phyloP scores from a whole-genome alignment of 2,329 filamentous ascomycete species.

The Grosmannia clavigera region DNA sequence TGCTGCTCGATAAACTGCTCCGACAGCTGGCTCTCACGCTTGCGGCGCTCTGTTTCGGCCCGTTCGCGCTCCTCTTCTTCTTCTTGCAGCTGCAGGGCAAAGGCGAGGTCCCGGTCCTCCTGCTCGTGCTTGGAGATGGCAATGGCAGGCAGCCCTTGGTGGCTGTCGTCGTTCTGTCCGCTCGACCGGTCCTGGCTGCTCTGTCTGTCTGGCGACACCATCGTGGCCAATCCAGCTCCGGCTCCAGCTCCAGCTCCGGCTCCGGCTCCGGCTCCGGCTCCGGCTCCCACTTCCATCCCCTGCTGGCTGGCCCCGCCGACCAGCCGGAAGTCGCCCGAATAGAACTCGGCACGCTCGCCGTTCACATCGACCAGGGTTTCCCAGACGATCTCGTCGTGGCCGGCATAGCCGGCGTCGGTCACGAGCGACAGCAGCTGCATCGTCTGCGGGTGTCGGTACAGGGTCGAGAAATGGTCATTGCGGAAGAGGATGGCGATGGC shows the following conservation, averaged over 20 bases:
- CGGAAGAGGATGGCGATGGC: conserved; percentile 85
- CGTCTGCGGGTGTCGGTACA: conserved; percentile 77
- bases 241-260: too few relatives aligned
- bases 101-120: conserved; percentile 75
- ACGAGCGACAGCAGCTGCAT: conserved; percentile 70
- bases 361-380: conserved; percentile 84
- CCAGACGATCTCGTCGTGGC: conserved; percentile 88
- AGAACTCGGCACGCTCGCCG: conserved; percentile 70
- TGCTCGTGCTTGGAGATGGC: conserved; percentile 38
- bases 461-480: conserved; percentile 92
- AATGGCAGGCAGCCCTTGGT: background rate
- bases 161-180: conserved; percentile 18
- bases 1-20: conserved; percentile 60
- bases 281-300: too few relatives aligned
- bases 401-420: conserved; percentile 82
- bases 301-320: conserved; percentile 45
- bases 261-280: too few relatives aligned
- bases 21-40: conserved; percentile 54
- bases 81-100: conserved; percentile 87
- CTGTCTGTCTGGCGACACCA: conserved; percentile 30
- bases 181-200: conserved; percentile 17
- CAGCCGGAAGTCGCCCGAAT: conserved; percentile 78
- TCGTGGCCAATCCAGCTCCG: too few relatives aligned
- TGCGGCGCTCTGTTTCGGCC: conserved; percentile 45
- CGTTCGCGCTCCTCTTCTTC: conserved; percentile 75